phyloP scores from a whole-genome alignment of 306 rosid species.

The Castanea crenata region DNA sequence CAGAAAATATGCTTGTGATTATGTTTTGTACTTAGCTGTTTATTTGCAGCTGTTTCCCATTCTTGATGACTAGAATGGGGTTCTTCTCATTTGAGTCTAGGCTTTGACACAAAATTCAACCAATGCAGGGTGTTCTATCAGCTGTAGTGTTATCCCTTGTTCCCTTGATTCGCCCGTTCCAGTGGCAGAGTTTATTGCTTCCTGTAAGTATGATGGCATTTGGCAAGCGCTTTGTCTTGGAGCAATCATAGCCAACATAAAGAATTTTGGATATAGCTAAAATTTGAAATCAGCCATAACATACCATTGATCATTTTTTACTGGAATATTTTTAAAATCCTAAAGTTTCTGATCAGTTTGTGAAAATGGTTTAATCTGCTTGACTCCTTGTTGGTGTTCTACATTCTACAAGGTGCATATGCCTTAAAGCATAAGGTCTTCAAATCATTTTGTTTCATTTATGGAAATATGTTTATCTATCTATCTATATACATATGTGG shows the following conservation, averaged over 20 bases:
- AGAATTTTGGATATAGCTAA: not conserved
- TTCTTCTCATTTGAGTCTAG: not conserved
- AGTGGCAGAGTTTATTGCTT: conserved; percentile 95
- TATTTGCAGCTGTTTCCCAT: conserved; percentile 10
- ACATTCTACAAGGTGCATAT: not conserved
- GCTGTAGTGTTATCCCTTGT: conserved; percentile 70
- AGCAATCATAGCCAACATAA: not conserved
- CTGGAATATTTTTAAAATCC: not conserved
- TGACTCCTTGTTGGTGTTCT: not conserved
- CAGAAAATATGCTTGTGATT: conserved; percentile 17
- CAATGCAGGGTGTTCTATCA: conserved; percentile 81
- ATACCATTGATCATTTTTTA: not conserved
- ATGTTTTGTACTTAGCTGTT: conserved; percentile 14
- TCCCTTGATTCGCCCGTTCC: conserved; percentile 93
- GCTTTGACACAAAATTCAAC: conserved; percentile 37
- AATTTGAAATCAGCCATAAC: not conserved
- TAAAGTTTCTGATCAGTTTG: not conserved
- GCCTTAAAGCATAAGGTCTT: not conserved
- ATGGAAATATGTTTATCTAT: not conserved
- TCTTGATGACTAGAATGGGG: conserved; percentile 4
- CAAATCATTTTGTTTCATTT: not conserved
- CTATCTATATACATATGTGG: not conserved
- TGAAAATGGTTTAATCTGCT: not conserved
- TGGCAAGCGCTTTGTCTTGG: conserved; percentile 10
- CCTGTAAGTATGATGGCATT: conserved; percentile 62